phyloP scores from a whole-genome alignment of 352 stramenopile species.

The Phytophthora rubi region DNA sequence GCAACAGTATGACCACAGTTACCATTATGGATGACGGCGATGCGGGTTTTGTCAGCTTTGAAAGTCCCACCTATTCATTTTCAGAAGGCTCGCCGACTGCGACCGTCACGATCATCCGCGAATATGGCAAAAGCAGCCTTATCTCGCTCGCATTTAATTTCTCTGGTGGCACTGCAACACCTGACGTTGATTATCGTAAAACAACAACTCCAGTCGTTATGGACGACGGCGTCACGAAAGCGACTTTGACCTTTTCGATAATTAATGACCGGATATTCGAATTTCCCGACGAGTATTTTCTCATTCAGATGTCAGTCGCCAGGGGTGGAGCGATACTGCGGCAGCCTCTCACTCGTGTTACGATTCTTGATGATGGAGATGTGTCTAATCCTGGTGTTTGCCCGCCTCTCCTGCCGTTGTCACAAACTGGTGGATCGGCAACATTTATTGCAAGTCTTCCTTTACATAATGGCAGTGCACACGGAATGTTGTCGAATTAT shows the following conservation, averaged over 20 bases:
- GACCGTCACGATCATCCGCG: slow-evolving; percentile 51
- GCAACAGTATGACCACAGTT: slow-evolving; percentile 37
- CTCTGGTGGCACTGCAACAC: slow-evolving; percentile 42
- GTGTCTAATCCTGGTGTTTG: slow-evolving; percentile 41
- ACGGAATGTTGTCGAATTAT: slow-evolving; percentile 42
- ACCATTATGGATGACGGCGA: slow-evolving; percentile 72
- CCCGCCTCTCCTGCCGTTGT: slow-evolving; percentile 25
- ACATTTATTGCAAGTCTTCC: slow-evolving; percentile 41
- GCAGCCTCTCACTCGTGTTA: slow-evolving; percentile 31
- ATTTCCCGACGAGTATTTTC: slow-evolving; percentile 57
- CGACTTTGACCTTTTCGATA: slow-evolving; percentile 53
- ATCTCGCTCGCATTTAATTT: slow-evolving; percentile 52
- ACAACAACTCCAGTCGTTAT: slow-evolving; percentile 35
- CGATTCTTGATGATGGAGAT: slow-evolving; percentile 67
- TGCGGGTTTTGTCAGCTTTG: slow-evolving; percentile 62
- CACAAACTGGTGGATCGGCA: slow-evolving; percentile 49
- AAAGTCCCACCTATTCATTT: slow-evolving; percentile 34
- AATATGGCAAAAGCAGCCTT: slow-evolving; percentile 45
- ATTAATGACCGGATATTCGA: slow-evolving; percentile 68
- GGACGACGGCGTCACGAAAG: slow-evolving; percentile 42
- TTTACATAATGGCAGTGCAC: slow-evolving; percentile 58
- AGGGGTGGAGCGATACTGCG: slow-evolving; percentile 36
- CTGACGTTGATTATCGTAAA: slow-evolving; percentile 57
- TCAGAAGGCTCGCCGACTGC: slow-evolving; percentile 40
- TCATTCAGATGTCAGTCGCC: slow-evolving; percentile 37